phyloP scores from a whole-genome alignment of 1,284 basidiomycete species.

The Trichosporon asahii region DNA sequence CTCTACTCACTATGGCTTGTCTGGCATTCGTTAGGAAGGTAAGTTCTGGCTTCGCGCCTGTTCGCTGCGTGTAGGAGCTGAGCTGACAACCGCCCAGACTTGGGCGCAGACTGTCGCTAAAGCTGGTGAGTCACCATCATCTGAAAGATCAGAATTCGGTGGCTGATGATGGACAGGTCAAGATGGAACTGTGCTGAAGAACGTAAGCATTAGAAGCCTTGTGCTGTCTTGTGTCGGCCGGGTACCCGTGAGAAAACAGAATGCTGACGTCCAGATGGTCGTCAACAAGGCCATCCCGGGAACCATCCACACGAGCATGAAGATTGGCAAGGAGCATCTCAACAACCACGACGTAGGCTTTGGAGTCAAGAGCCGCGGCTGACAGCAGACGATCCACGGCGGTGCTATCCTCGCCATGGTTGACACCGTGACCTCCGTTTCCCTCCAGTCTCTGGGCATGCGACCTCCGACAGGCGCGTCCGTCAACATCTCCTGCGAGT shows the following conservation, averaged over 20 bases:
- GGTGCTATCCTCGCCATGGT: constrained; percentile 50
- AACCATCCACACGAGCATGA: constrained; percentile 40
- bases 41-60: not conserved
- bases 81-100: constrained; percentile 24
- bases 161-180: constrained; percentile 27
- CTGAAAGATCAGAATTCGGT: not conserved
- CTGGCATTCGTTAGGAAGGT: constrained; percentile 2
- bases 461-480: constrained; percentile 48
- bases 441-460: constrained; percentile 47
- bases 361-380: not conserved
- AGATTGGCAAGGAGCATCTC: constrained; percentile 43
- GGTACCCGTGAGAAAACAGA: no score
- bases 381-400: constrained; percentile 50
- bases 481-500: constrained; percentile 49
- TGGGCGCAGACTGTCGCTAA: constrained; percentile 42
- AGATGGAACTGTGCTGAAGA: constrained; percentile 22
- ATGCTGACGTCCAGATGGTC: constrained; percentile 27
- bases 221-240: no score
- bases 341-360: constrained; percentile 49
- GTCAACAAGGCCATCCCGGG: constrained; percentile 37
- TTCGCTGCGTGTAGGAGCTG: not conserved
- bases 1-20: constrained; percentile 4
- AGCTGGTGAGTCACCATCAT: constrained; percentile 27
- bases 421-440: constrained; percentile 50
- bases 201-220: not conserved